These are phyloP conservation scores for Paecilomyces sp. DNA, from an alignment of 2,329 filamentous ascomycete species.

Conservation along the genomic window DNA sequence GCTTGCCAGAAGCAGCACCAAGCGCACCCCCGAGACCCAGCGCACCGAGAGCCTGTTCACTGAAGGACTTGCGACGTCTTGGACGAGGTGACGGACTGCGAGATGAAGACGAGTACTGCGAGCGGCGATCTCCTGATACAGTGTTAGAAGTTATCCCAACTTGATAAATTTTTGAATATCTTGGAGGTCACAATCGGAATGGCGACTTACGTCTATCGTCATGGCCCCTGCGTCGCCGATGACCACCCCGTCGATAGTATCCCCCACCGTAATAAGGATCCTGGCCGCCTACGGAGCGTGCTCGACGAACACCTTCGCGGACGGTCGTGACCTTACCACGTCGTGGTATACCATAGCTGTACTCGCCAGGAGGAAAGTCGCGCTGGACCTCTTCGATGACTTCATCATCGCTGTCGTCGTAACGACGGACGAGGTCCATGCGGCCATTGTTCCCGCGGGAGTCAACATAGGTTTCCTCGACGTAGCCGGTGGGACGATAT, in stretches of 20 bases:
- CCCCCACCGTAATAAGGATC: constrained; percentile 26
- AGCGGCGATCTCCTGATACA: constrained; percentile 20
- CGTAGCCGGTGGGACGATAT: constrained; percentile 19
- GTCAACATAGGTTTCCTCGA: constrained; percentile 22
- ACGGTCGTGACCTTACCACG: constrained; percentile 19
- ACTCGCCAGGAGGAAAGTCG: constrained; percentile 70
- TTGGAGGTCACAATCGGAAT: not conserved
- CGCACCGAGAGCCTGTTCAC: constrained; percentile 45
- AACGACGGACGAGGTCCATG: constrained; percentile 14
- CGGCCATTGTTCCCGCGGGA: constrained; percentile 9
- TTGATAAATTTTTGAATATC: not conserved
- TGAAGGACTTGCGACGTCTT: constrained; percentile 40
- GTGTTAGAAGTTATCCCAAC: not conserved
- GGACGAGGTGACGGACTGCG: constrained; percentile 33
- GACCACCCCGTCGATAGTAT: constrained; percentile 31
- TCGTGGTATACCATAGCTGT: constrained; percentile 23
- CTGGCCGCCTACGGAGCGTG: constrained; percentile 27
- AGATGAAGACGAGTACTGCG: constrained; percentile 25
- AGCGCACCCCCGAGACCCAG: constrained; percentile 50
- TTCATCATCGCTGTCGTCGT: constrained; percentile 64
- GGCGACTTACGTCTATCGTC: constrained; percentile 33
- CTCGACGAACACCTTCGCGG: constrained; percentile 28
- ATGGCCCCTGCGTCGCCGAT: constrained; percentile 40
- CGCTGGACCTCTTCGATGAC: constrained; percentile 71
- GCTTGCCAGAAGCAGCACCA: constrained; percentile 43